Conservation (phyloP, 768 basidiomycete genomes). For the Rhizopogon salebrosus region DNA sequence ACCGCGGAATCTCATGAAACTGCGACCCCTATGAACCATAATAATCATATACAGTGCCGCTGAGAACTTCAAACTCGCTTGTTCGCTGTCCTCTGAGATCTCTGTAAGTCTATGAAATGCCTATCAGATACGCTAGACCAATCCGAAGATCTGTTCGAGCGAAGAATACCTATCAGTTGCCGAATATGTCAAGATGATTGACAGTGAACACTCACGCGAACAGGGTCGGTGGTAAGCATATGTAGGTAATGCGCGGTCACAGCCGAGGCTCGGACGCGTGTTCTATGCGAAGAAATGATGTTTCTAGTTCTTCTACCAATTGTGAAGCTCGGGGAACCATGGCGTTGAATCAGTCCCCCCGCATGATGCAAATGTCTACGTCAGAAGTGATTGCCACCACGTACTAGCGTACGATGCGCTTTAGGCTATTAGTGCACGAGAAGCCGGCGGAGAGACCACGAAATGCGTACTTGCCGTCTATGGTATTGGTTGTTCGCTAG, state of each 20-base stretch:
- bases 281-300: neutral
- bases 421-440: too few relatives aligned
- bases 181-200: neutral
- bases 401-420: too few relatives aligned
- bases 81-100: neutral
- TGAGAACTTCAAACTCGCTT: neutral
- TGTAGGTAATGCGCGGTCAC: too few relatives aligned
- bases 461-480: too few relatives aligned
- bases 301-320: too few relatives aligned
- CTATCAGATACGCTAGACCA: neutral
- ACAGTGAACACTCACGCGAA: neutral
- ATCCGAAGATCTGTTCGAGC: neutral
- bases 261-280: neutral
- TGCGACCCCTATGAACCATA: neutral
- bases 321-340: neutral
- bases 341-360: neutral
- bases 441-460: too few relatives aligned
- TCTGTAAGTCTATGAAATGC: neutral
- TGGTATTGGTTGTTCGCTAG: too few relatives aligned
- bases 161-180: neutral
- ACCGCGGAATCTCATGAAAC: neutral
- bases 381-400: too few relatives aligned
- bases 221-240: neutral
- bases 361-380: neutral
- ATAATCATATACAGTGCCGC: neutral